Evolutionary conservation across 441 rosid species (phyloP).

Genomic region (California macrophylla): DNA sequence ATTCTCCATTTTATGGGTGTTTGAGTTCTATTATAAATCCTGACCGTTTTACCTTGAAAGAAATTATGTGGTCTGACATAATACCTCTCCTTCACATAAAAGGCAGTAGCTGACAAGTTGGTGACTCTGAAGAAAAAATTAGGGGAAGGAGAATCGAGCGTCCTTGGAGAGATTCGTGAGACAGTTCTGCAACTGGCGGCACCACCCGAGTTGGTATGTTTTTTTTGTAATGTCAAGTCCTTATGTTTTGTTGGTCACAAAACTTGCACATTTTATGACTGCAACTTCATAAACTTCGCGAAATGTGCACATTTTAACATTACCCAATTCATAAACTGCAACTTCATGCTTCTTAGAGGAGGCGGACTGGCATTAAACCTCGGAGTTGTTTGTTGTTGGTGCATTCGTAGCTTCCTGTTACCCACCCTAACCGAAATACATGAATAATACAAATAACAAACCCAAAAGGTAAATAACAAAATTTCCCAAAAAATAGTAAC

Average conservation of each 20-base stretch:
- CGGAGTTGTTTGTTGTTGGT: background rate
- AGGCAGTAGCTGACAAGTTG: constrained; percentile 65
- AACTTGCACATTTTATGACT: background rate
- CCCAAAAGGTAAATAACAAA: background rate
- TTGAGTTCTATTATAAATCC: background rate
- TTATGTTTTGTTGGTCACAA: background rate
- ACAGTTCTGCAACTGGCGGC: constrained; percentile 60
- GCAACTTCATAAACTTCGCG: background rate
- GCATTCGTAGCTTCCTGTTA: constrained; percentile 1
- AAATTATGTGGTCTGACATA: constrained; percentile 9
- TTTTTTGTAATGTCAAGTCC: background rate
- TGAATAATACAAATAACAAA: background rate
- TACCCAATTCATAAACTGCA: no score
- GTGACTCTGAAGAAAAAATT: constrained; percentile 52
- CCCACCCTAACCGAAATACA: background rate
- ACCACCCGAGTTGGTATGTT: constrained; percentile 65
- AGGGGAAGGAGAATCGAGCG: constrained; percentile 45
- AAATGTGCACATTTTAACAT: no score
- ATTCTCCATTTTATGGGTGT: background rate
- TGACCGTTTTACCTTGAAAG: background rate
- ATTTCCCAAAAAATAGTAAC: background rate
- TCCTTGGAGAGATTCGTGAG: constrained; percentile 59
- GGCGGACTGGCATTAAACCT: background rate
- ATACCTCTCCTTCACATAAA: constrained; percentile 19
- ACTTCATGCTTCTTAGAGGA: background rate